These are phyloP conservation scores for Scheffersomyces insectosa DNA, from an alignment of 1,139 yeast species.

Conservation along the genomic window DNA sequence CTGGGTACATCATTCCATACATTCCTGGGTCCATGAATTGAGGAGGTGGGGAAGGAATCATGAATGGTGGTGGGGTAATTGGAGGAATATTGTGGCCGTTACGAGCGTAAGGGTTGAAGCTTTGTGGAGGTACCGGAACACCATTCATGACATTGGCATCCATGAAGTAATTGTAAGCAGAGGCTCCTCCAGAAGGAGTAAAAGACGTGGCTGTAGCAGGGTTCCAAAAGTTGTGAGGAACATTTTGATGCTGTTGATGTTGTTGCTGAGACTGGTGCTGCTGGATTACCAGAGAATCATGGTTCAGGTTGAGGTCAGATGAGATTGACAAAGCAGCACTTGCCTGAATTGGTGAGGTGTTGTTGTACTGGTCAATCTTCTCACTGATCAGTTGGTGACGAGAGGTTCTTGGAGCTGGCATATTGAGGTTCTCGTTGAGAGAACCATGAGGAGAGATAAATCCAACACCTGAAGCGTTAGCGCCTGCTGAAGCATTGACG, in stretches of 20 bases:
- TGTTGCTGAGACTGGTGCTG: conserved; percentile 8
- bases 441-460: conserved; percentile 47
- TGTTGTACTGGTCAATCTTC: conserved; percentile 60
- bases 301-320: conserved; percentile 27
- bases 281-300: conserved; percentile 7
- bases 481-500: conserved; percentile 10
- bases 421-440: conserved; percentile 52
- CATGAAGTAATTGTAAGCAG: conserved; percentile 29
- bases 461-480: conserved; percentile 18
- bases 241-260: conserved; percentile 4
- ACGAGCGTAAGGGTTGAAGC: conserved; percentile 16
- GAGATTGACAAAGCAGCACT: conserved; percentile 38
- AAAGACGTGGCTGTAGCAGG: conserved; percentile 64
- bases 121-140: conserved; percentile 15
- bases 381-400: conserved; percentile 65
- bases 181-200: conserved; percentile 36
- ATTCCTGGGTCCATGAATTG: conserved; percentile 43
- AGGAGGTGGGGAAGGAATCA: conserved; percentile 38
- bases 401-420: conserved; percentile 38
- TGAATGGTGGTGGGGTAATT: conserved; percentile 43
- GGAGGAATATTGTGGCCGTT: conserved; percentile 24
- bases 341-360: conserved; percentile 51
- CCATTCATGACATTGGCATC: conserved; percentile 19
- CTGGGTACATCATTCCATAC: conserved; percentile 28
- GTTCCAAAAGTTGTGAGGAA: conserved; percentile 56